Percentiles rank a stretch among this genome's conserved stretches.
Evolutionary conservation across 148 eudicot species (phyloP).

Genomic region (Rhododendron williamsianum): DNA sequence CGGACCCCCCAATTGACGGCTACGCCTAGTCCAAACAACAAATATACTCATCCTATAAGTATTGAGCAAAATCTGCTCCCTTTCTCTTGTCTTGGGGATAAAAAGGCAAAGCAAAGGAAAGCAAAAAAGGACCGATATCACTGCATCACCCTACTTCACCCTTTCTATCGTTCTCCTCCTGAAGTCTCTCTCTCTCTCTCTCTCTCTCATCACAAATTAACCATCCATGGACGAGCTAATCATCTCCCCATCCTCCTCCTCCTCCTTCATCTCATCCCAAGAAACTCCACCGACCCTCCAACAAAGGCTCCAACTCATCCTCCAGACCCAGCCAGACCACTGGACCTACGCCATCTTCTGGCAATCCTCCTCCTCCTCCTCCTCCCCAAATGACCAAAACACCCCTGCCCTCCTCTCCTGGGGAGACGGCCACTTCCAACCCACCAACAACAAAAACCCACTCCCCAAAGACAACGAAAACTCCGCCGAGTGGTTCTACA

Average conservation of each 20-base stretch:
- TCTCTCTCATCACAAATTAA: not conserved
- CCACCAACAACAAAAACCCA: constrained; percentile 6
- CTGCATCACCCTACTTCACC: not conserved
- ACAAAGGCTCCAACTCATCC: constrained; percentile 36
- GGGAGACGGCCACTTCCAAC: constrained; percentile 65
- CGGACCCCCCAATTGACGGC: no score
- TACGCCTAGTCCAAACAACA: no score
- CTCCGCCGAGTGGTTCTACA: constrained; percentile 61
- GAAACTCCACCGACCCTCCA: constrained; percentile 15
- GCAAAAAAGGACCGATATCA: not conserved
- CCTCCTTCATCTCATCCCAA: constrained; percentile 17
- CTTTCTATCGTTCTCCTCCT: not conserved
- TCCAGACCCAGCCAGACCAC: constrained; percentile 43
- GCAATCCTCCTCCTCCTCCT: constrained; percentile 32
- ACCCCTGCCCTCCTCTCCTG: constrained; percentile 34
- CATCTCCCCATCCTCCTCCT: constrained; percentile 16
- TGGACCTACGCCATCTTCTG: constrained; percentile 87
- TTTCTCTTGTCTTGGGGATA: not conserved
- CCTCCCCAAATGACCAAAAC: constrained; percentile 9
- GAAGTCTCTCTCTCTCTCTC: not conserved
- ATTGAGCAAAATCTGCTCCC: not conserved
- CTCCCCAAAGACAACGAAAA: constrained; percentile 15
- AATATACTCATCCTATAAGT: not conserved
- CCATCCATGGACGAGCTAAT: constrained; percentile 17
- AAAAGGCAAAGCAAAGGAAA: not conserved